Percentiles rank a stretch among this genome's conserved stretches.
phyloP scores from a whole-genome alignment of 2,329 filamentous ascomycete genomes.

The Talaromyces sp. region DNA sequence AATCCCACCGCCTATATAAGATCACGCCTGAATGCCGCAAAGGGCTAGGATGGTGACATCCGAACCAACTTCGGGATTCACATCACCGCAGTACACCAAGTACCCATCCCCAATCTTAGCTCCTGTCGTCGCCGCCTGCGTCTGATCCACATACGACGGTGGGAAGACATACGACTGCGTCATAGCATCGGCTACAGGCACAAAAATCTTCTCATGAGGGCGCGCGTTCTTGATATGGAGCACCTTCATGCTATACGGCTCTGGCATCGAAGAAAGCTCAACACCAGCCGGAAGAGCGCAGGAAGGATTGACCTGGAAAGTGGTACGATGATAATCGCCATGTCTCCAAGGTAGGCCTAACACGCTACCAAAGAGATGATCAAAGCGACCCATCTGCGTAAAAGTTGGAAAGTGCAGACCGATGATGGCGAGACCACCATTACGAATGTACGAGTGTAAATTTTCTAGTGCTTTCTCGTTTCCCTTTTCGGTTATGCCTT shows the following conservation, averaged over 20 bases:
- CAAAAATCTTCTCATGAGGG: conserved; percentile 27
- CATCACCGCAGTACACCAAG: conserved; percentile 5
- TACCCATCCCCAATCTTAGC: not conserved
- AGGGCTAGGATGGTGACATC: not conserved
- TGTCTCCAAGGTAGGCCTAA: not conserved
- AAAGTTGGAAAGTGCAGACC: not conserved
- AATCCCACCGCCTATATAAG: not conserved
- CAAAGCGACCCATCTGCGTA: not conserved
- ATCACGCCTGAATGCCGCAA: not conserved
- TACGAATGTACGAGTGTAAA: not conserved
- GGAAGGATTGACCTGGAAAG: not conserved
- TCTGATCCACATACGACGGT: not conserved
- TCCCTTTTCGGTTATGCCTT: not conserved
- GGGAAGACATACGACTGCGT: not conserved
- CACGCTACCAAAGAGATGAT: not conserved
- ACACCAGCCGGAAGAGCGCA: not conserved
- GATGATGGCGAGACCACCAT: not conserved
- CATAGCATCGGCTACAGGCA: conserved; percentile 18
- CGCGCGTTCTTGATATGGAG: conserved; percentile 27
- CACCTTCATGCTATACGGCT: conserved; percentile 29
- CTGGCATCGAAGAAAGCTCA: conserved; percentile 19
- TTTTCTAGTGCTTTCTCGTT: not conserved
- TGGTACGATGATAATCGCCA: not conserved
- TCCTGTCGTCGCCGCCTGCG: not conserved
- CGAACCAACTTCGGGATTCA: not conserved